Evolutionary conservation across 2,329 filamentous ascomycete species (phyloP).

Genomic region (Fusarium sp.): DNA sequence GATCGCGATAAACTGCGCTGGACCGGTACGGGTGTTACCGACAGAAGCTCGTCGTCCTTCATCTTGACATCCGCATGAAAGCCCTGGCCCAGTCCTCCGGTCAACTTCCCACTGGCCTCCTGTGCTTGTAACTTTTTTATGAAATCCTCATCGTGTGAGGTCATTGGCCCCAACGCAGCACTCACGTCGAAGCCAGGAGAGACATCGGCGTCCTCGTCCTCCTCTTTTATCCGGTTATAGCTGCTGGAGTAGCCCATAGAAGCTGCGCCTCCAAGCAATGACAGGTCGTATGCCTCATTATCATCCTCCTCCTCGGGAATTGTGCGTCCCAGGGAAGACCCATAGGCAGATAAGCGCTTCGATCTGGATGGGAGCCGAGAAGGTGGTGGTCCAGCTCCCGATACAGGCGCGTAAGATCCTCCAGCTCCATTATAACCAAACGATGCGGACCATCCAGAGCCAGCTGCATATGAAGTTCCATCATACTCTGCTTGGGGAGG

Average conservation of each 20-base stretch:
- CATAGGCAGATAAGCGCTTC: constrained; percentile 44
- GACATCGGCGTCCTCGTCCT: constrained; percentile 47
- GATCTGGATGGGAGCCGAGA: constrained; percentile 42
- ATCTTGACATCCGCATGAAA: constrained; percentile 61
- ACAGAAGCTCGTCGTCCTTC: constrained; percentile 62
- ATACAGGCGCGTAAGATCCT: constrained; percentile 48
- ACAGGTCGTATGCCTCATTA: constrained; percentile 59
- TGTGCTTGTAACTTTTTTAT: constrained; percentile 60
- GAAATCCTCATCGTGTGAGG: constrained; percentile 59
- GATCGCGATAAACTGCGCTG: constrained; percentile 55
- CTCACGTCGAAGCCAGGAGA: constrained; percentile 59
- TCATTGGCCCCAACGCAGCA: constrained; percentile 59
- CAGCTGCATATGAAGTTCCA: constrained; percentile 37
- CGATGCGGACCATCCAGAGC: constrained; percentile 45
- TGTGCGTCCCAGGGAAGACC: constrained; percentile 41
- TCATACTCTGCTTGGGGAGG: constrained; percentile 31
- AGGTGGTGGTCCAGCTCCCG: constrained; percentile 32
- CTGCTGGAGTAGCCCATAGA: constrained; percentile 53
- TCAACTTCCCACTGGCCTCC: constrained; percentile 66
- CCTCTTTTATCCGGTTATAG: constrained; percentile 48
- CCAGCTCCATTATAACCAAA: constrained; percentile 46
- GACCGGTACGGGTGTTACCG: constrained; percentile 47
- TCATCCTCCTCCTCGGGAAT: constrained; percentile 51
- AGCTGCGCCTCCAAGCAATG: constrained; percentile 56
- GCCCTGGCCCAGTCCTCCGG: constrained; percentile 68